Evolutionary conservation across 2,329 filamentous ascomycete genomes (phyloP).

Genomic region (Penicillium polonicum): DNA sequence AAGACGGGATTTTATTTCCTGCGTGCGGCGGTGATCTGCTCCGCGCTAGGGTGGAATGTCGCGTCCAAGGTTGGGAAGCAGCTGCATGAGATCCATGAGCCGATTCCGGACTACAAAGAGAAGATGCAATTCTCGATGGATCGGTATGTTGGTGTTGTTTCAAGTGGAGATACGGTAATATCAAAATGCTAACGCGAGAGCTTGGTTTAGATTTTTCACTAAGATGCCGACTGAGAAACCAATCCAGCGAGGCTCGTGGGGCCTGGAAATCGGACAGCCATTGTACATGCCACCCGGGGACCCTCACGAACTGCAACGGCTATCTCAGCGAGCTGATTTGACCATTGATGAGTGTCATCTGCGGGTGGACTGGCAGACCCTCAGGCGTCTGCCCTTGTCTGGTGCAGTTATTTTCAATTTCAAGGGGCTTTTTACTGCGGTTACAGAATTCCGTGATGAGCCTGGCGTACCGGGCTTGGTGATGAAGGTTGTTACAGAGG

Average conservation of each 20-base stretch:
- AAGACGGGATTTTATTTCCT: slow-evolving; percentile 70
- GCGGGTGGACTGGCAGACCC: slow-evolving; percentile 84
- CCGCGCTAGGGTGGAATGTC: slow-evolving; percentile 76
- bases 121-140: slow-evolving; percentile 91
- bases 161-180: too few relatives aligned
- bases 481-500: slow-evolving; percentile 67
- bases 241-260: slow-evolving; percentile 84
- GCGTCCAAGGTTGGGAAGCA: slow-evolving; percentile 69
- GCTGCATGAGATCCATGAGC: slow-evolving; percentile 68
- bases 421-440: slow-evolving; percentile 78
- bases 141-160: slow-evolving; percentile 50
- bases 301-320: slow-evolving; percentile 61
- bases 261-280: slow-evolving; percentile 71
- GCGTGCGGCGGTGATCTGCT: slow-evolving; percentile 74
- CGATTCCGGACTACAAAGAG: slow-evolving; percentile 79
- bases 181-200: not conserved
- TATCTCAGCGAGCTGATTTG: slow-evolving; percentile 58
- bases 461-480: slow-evolving; percentile 69
- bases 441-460: slow-evolving; percentile 68
- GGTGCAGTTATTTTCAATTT: slow-evolving; percentile 81
- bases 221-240: slow-evolving; percentile 72
- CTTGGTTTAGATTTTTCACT: slow-evolving; percentile 65
- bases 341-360: slow-evolving; percentile 62
- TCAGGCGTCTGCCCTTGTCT: slow-evolving; percentile 73
- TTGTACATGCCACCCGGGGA: slow-evolving; percentile 72